phyloP scores from a whole-genome alignment of 345 rosid species.

The Pseudoturritis turrita region DNA sequence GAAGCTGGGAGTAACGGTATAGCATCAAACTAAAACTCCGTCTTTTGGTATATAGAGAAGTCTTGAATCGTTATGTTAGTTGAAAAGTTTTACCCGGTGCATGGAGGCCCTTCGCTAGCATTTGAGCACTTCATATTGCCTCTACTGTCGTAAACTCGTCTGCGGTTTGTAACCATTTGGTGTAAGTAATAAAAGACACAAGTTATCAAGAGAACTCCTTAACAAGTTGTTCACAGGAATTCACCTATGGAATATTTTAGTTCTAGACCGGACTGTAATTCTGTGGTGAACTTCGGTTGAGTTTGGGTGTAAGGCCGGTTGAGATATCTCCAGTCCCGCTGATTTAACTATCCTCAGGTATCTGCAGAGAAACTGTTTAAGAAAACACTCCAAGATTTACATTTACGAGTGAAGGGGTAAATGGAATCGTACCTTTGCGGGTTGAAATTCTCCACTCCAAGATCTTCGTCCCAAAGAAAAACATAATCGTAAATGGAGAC shows the following conservation, averaged over 20 bases:
- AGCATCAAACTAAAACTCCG: neutral
- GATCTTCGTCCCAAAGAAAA: slow-evolving; percentile 98
- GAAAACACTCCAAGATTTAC: neutral
- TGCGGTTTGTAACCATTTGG: slow-evolving; percentile 32
- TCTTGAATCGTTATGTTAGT: neutral
- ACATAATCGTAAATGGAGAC: slow-evolving; percentile 79
- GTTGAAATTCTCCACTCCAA: slow-evolving; percentile 76
- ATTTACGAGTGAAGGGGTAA: neutral
- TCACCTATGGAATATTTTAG: slow-evolving; percentile 72
- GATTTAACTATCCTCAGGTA: slow-evolving; percentile 68
- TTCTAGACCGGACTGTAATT: slow-evolving; percentile 82
- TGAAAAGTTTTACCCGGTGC: slow-evolving; percentile 73
- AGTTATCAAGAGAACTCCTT: neutral
- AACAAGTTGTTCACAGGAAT: neutral
- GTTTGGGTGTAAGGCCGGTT: slow-evolving; percentile 93
- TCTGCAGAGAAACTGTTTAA: slow-evolving; percentile 38
- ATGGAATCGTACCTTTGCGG: slow-evolving; percentile 49
- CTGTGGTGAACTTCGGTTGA: slow-evolving; percentile 95
- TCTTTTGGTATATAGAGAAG: neutral
- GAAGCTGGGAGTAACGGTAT: neutral
- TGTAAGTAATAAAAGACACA: neutral
- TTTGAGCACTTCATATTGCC: slow-evolving; percentile 85
- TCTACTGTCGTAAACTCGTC: slow-evolving; percentile 79
- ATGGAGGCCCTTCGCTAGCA: slow-evolving; percentile 91
- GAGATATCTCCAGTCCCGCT: slow-evolving; percentile 93